Percentiles rank a stretch among this genome's conserved stretches.
These are phyloP conservation scores for Penicillium aurantiogriseum DNA, from an alignment of 2,329 filamentous ascomycete species.

Conservation along the genomic window DNA sequence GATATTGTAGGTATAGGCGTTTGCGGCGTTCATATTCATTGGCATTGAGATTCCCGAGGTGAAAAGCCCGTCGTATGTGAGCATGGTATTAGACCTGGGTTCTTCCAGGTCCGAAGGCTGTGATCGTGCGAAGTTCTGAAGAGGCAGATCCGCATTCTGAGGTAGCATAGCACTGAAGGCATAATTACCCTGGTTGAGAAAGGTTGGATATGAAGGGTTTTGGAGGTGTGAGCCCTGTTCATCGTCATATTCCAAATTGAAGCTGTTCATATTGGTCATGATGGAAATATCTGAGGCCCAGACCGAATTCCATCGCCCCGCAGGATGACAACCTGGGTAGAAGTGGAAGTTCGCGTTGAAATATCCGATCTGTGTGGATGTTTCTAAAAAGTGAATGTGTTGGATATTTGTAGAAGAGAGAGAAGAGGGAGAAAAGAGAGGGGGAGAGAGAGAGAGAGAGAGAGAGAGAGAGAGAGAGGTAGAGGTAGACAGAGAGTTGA, in stretches of 20 bases:
- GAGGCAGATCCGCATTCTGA: constrained; percentile 16
- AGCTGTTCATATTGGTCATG: constrained; percentile 17
- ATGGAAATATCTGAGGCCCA: background rate
- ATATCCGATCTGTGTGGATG: background rate
- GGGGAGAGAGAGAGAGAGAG: background rate
- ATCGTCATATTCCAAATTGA: constrained; percentile 17
- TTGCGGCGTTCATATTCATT: constrained; percentile 21
- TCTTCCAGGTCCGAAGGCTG: constrained; percentile 16
- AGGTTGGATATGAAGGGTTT: constrained; percentile 20
- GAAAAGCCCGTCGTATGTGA: constrained; percentile 27
- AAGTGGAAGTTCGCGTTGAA: too few relatives aligned
- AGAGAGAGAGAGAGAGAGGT: background rate
- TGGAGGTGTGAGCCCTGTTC: constrained; percentile 11
- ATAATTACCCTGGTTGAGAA: constrained; percentile 15
- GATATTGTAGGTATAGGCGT: constrained; percentile 25
- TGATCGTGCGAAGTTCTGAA: constrained; percentile 17
- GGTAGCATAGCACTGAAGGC: constrained; percentile 19
- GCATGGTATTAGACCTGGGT: constrained; percentile 27
- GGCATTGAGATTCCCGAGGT: constrained; percentile 17
- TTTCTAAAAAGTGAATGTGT: background rate
- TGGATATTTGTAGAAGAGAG: background rate
- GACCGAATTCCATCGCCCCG: background rate
- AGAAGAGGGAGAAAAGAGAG: background rate
- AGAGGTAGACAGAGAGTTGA: background rate
- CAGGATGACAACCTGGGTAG: background rate